Base-by-base conservation (phyloP, 306 rosid genomes). In the Cotoneaster glaucophyllus region DNA sequence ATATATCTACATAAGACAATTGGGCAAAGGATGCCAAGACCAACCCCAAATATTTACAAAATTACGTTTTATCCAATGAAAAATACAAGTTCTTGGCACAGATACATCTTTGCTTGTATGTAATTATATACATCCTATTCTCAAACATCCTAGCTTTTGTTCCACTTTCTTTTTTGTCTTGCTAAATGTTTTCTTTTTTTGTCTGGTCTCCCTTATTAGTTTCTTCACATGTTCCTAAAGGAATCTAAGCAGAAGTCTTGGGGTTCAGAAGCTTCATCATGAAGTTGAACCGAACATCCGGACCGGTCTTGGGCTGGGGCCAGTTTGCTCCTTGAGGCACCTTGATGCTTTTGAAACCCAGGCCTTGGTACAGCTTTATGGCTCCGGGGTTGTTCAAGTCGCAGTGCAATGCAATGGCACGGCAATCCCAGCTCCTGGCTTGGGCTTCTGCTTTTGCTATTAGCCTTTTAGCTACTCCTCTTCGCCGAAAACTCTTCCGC, bases 261-360 rank as follows among this genome's bases (percentile, higher is more conserved):
- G 76, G 73, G 83, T 84, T 85, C 63, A 96, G 84, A 89, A 90
- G 90, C 93, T 96, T 96, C 99, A 96, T 96, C 99, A 96, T 96
- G 88, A 96, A 92, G 81, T 70, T 79, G 89, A 90, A 96, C 68
- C 61, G 84, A 29, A 86, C 74, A 79, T 96, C 90, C 1, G 98
- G 93, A n/a, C 89, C 86, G 41, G 97, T 92, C 87, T 82, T 96
- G n/a, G 99, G 99, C 75, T 84, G 89, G 22, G 98, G 99, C 99
- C 99, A 96, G 67, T 86, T 89, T 62, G 99, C 97, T 83, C 97
- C 98, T 80, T 84, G 91, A 14, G 99, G 99, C 74, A 95, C 91
- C 84, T 85, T 92, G 57, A 96, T 80, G 69, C 80, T 67, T 79
- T 82, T 95, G 92, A 87, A 92, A 71, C 99, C 97, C 82, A 86